Evolutionary conservation across 2,329 filamentous ascomycete genomes (phyloP), one percentile per base, ranked within the genome.

Genomic region (Diaporthe sp.): DNA sequence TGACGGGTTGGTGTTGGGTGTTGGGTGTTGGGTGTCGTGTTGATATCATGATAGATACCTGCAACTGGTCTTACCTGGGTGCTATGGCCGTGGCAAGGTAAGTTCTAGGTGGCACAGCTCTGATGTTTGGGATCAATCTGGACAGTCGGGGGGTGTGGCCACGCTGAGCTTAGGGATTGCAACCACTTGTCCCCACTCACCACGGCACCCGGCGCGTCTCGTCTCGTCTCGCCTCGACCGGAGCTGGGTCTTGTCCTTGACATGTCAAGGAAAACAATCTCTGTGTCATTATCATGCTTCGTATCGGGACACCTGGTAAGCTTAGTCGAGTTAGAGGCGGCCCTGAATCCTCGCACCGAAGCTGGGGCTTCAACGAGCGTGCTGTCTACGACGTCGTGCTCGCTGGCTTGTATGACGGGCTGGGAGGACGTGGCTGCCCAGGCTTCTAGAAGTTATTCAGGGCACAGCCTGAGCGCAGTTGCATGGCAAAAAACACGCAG

Each of bases 141-240:
- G 8, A 15, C 27, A 35, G 27, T 44, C 32, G 12, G 15, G 61
- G 7, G 44, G 22, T 12, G 39, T 15, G 42, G 61, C 13, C 22
- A 39, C 22, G 13, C 44, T 35, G 30, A 27, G 30, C 47, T 51
- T 42, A 32, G 15, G 30, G 15, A 25, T 22, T 17, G 50, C 44
- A 25, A 37, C 30, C 19, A 30, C 3, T 10, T 66, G 63, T 66
- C 44, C 35, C 44, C 63, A 51, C 30, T 65, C 47, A 32, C 19
- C 63, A 51, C 22, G 22, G 63, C 44, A 37, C 63, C 44, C 63
- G 32, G 63, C 32, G 47, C 63, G 63, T 68, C 63, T 53, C 32
- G 44, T 37, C 30, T 50, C 61, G 30, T 51, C 22, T 68, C 30
- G 63, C 4, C 47, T 68, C 8, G n/a, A 30, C 17, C 10, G 5